phyloP scores from a whole-genome alignment of 768 basidiomycete genomes.

The Xerocomellus amylosporus region DNA sequence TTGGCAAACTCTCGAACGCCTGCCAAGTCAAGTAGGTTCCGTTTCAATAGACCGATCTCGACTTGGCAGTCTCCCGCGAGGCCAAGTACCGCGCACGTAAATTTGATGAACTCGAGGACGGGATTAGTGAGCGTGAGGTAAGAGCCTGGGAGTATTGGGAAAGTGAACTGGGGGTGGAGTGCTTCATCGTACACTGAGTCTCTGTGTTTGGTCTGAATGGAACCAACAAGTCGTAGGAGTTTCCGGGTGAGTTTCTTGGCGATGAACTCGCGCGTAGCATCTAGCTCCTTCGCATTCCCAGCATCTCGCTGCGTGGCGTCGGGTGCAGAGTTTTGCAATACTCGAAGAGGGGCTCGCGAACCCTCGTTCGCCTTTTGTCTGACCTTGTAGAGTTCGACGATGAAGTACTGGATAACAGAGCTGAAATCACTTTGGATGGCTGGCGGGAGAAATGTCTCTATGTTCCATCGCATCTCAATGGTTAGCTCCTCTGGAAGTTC shows the following conservation, averaged over 20 bases:
- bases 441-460: constrained; percentile 81
- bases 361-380: constrained; percentile 59
- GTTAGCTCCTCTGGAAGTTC: constrained; percentile 67
- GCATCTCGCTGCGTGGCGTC: constrained; percentile 65
- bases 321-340: constrained; percentile 62
- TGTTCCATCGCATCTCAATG: constrained; percentile 90
- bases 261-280: constrained; percentile 73
- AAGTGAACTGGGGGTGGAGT: constrained; percentile 57
- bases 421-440: constrained; percentile 78
- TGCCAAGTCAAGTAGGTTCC: constrained; percentile 85
- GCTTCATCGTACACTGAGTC: constrained; percentile 57
- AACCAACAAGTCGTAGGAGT: constrained; percentile 67
- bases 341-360: constrained; percentile 67
- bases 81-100: constrained; percentile 73
- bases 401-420: constrained; percentile 71
- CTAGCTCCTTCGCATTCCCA: constrained; percentile 66
- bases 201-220: constrained; percentile 57
- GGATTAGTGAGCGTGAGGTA: constrained; percentile 78
- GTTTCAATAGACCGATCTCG: constrained; percentile 85
- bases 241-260: constrained; percentile 75
- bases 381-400: constrained; percentile 78
- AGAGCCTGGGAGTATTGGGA: constrained; percentile 87
- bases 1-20: constrained; percentile 82
- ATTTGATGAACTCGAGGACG: constrained; percentile 86
- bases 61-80: constrained; percentile 79